Conservation (phyloP, 1,139 yeast genomes). For the Taphrina confusa region DNA sequence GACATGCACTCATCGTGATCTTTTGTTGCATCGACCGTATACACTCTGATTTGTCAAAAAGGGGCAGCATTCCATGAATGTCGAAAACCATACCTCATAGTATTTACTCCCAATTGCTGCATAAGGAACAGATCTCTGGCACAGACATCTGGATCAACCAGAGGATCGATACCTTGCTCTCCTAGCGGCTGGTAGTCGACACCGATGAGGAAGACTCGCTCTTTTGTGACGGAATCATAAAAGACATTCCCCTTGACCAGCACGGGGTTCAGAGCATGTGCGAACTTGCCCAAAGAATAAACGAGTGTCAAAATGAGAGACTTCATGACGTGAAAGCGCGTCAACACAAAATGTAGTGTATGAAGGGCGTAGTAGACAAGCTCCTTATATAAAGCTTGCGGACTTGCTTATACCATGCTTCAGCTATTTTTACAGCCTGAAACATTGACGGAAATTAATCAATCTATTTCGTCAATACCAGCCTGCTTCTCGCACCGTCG, state of each 20-base stretch:
- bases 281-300: constrained; percentile 5
- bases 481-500: too few relatives aligned
- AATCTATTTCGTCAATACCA: constrained; percentile 1
- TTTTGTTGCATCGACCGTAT: constrained; percentile 53
- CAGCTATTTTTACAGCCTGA: not conserved
- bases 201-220: constrained; percentile 52
- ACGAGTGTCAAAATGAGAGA: constrained; percentile 4
- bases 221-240: constrained; percentile 36
- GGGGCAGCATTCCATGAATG: constrained; percentile 50
- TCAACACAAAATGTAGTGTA: too few relatives aligned
- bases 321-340: not conserved
- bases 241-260: constrained; percentile 36
- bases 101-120: constrained; percentile 75
- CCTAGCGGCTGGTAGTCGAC: constrained; percentile 77
- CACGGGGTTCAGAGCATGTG: constrained; percentile 20
- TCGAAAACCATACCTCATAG: constrained; percentile 50
- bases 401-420: too few relatives aligned
- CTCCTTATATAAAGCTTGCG: too few relatives aligned
- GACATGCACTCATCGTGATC: constrained; percentile 90
- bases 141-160: constrained; percentile 70
- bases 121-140: constrained; percentile 77
- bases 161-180: constrained; percentile 71
- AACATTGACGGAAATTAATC: not conserved
- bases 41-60: constrained; percentile 44
- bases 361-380: not conserved